Evolutionary conservation across 1,284 basidiomycete genomes (phyloP).

Genomic region (Gastroboletus turbinatus): DNA sequence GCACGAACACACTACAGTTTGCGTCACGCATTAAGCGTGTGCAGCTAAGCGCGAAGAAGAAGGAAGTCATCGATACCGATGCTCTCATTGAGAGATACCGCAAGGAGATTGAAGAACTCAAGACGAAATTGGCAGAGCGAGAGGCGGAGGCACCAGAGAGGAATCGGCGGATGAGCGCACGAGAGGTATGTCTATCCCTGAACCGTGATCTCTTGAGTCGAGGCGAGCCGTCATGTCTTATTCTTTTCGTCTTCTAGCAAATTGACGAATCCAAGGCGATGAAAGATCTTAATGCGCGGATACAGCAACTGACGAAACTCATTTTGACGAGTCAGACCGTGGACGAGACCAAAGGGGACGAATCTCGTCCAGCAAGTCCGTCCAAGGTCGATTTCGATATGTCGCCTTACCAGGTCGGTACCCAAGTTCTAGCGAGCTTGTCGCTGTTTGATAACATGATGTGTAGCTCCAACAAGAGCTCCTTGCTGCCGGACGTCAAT

Average conservation of each 20-base stretch:
- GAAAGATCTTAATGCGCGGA: constrained; percentile 76
- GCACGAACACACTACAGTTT: constrained; percentile 83
- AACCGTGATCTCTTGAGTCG: background rate
- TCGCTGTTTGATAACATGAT: background rate
- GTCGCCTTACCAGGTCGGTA: constrained; percentile 72
- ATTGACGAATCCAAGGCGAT: constrained; percentile 77
- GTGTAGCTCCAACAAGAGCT: constrained; percentile 83
- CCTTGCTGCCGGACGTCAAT: constrained; percentile 67
- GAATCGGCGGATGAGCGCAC: constrained; percentile 61
- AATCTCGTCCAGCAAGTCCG: constrained; percentile 75
- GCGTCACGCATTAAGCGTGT: constrained; percentile 87
- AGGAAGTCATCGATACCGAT: constrained; percentile 91
- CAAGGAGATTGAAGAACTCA: constrained; percentile 87
- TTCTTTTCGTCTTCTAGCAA: constrained; percentile 46
- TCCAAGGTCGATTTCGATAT: constrained; percentile 84
- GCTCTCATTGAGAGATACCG: constrained; percentile 90
- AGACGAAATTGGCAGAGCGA: constrained; percentile 62
- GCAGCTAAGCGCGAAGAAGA: constrained; percentile 85
- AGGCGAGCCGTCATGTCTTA: background rate
- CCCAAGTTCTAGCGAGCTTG: background rate
- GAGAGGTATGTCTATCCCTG: constrained; percentile 50
- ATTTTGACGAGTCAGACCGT: constrained; percentile 85
- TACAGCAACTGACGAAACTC: constrained; percentile 83
- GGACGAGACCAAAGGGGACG: constrained; percentile 62
- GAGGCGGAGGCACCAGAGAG: constrained; percentile 57